Evolutionary conservation across 169 alveolate species (phyloP).

Genomic region (Cytauxzoon felis): DNA sequence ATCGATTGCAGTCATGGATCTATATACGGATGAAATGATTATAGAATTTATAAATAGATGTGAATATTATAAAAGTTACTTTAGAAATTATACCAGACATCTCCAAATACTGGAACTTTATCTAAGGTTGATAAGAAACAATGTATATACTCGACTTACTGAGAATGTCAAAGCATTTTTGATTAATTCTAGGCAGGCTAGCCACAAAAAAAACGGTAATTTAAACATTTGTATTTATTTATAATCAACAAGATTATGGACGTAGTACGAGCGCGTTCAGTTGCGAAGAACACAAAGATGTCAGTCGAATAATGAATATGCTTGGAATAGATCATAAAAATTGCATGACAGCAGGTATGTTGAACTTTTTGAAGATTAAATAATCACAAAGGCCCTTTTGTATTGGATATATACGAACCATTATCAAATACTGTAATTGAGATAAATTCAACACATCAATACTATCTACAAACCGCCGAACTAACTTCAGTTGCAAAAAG

Average conservation of each 20-base stretch:
- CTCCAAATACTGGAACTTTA: slow-evolving; percentile 64
- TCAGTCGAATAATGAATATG: slow-evolving; percentile 15
- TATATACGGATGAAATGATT: slow-evolving; percentile 69
- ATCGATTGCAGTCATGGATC: slow-evolving; percentile 63
- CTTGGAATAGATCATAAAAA: slow-evolving; percentile 31
- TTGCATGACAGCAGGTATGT: slow-evolving; percentile 41
- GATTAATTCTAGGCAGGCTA: slow-evolving; percentile 11
- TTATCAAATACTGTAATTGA: slow-evolving; percentile 53
- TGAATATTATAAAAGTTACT: slow-evolving; percentile 61
- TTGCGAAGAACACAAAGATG: slow-evolving; percentile 47
- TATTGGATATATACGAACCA: slow-evolving; percentile 52
- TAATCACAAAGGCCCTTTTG: slow-evolving; percentile 28
- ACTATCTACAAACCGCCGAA: slow-evolving; percentile 29
- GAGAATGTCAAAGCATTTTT: slow-evolving; percentile 42
- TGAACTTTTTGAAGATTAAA: neutral
- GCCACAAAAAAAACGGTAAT: slow-evolving; percentile 11
- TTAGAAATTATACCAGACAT: slow-evolving; percentile 64
- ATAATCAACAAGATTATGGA: neutral
- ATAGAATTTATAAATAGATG: slow-evolving; percentile 55
- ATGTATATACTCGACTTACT: slow-evolving; percentile 21
- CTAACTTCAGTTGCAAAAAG: slow-evolving; percentile 50
- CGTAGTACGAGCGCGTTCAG: neutral
- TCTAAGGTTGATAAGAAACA: slow-evolving; percentile 25
- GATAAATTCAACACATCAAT: slow-evolving; percentile 44
- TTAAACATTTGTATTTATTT: neutral